A percentile compares a stretch with the other conserved stretches of the same genome.
phyloP scores from a whole-genome alignment of 1,284 basidiomycete genomes.

The Pterulicium gracile region DNA sequence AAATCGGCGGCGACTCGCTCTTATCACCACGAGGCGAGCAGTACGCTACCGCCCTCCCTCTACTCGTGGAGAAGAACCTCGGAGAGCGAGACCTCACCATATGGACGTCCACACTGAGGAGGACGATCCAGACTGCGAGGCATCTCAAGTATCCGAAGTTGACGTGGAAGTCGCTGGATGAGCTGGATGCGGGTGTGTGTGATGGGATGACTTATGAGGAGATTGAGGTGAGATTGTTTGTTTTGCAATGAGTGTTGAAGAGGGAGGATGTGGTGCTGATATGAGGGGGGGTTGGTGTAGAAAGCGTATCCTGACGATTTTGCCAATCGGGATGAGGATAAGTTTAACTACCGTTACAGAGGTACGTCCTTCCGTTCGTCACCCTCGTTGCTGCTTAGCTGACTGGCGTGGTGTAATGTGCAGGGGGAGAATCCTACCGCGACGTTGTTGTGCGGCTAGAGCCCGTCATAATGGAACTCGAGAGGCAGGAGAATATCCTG shows the following conservation, averaged over 20 bases:
- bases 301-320: slow-evolving; percentile 96
- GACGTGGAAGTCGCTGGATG: slow-evolving; percentile 98
- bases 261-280: slow-evolving; percentile 70
- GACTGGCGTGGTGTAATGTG: not conserved
- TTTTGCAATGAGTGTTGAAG: not conserved
- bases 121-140: slow-evolving; percentile 88
- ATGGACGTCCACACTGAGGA: slow-evolving; percentile 92
- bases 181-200: slow-evolving; percentile 97
- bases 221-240: not conserved
- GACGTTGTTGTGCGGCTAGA: slow-evolving; percentile 95
- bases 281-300: slow-evolving; percentile 49
- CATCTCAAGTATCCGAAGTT: slow-evolving; percentile 82
- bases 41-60: slow-evolving; percentile 83
- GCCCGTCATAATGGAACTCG: slow-evolving; percentile 98
- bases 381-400: not conserved
- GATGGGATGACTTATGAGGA: slow-evolving; percentile 97
- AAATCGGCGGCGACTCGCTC: slow-evolving; percentile 92
- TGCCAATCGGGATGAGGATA: slow-evolving; percentile 97
- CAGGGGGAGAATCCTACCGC: slow-evolving; percentile 83
- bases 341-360: slow-evolving; percentile 98
- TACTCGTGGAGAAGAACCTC: slow-evolving; percentile 83
- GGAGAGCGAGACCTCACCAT: slow-evolving; percentile 85
- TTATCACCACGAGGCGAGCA: slow-evolving; percentile 78
- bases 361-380: slow-evolving; percentile 30
- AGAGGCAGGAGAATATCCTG: slow-evolving; percentile 93